phyloP scores from a whole-genome alignment of 129 eudicot genomes.

The Sambucus nigra region DNA sequence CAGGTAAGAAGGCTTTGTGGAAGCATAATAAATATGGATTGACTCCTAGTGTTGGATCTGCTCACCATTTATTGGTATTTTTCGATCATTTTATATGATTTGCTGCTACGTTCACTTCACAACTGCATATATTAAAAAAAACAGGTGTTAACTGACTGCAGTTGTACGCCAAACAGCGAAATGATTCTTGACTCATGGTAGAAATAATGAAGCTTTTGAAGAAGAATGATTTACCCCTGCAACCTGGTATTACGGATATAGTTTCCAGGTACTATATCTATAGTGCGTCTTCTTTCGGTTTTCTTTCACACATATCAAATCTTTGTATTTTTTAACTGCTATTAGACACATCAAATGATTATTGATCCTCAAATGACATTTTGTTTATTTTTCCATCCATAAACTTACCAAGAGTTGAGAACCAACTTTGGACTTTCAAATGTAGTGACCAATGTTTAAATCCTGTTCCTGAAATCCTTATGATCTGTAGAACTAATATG shows the following conservation, averaged over 20 bases:
- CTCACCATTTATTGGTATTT: constrained; percentile 59
- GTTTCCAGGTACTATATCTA: constrained; percentile 48
- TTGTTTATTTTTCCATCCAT: no score
- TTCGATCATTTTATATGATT: background rate
- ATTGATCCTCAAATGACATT: no score
- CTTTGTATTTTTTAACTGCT: background rate
- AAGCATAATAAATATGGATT: constrained; percentile 74
- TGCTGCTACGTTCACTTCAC: background rate
- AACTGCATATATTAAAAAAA: background rate
- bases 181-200: constrained; percentile 63
- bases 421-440: no score
- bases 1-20: constrained; percentile 70
- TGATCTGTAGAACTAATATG: no score
- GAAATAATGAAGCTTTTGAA: constrained; percentile 67
- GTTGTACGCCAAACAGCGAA: constrained; percentile 63
- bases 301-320: background rate
- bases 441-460: no score
- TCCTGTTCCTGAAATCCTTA: no score
- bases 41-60: constrained; percentile 71
- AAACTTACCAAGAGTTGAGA: no score
- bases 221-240: constrained; percentile 65
- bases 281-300: background rate
- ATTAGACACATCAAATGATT: no score
- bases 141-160: constrained; percentile 21
- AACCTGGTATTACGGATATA: constrained; percentile 87